These are phyloP conservation scores for Trifolium fragiferum DNA, from an alignment of 306 rosid species.

Conservation along the genomic window DNA sequence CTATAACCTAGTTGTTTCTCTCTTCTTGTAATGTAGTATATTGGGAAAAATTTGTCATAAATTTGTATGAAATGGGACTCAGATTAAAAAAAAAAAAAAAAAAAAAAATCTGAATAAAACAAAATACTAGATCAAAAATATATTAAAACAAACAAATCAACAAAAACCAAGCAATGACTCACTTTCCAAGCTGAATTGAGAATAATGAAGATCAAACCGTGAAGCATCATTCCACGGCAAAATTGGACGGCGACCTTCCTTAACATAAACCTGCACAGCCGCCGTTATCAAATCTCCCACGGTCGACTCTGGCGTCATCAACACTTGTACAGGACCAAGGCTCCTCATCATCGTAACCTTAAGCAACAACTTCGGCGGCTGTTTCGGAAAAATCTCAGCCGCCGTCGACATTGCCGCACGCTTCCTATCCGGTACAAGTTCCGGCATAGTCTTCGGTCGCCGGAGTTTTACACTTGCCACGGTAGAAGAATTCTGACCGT, in stretches of 20 bases:
- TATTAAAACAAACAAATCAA: no score
- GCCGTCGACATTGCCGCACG: neutral
- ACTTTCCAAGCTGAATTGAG: conserved; percentile 96
- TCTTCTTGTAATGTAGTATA: no score
- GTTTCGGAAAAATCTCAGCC: conserved; percentile 46
- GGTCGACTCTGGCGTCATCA: conserved; percentile 60
- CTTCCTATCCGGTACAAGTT: conserved; percentile 46
- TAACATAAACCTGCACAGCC: conserved; percentile 56
- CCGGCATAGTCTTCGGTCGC: conserved; percentile 77
- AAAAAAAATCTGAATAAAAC: no score
- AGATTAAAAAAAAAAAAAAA: no score
- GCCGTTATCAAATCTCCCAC: conserved; percentile 65
- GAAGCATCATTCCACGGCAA: conserved; percentile 58
- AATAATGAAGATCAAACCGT: conserved; percentile 78
- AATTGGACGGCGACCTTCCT: conserved; percentile 87
- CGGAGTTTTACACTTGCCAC: conserved; percentile 44
- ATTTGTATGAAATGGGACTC: no score
- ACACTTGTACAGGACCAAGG: conserved; percentile 74
- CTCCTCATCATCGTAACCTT: conserved; percentile 82
- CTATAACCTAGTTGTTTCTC: no score
- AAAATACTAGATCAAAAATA: no score
- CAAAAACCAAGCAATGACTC: conserved; percentile 17
- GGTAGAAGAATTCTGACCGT: conserved; percentile 34
- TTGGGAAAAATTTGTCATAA: no score
- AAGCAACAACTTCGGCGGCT: conserved; percentile 69